Conservation (phyloP, 306 rosid genomes). For the Rosa chinensis region DNA sequence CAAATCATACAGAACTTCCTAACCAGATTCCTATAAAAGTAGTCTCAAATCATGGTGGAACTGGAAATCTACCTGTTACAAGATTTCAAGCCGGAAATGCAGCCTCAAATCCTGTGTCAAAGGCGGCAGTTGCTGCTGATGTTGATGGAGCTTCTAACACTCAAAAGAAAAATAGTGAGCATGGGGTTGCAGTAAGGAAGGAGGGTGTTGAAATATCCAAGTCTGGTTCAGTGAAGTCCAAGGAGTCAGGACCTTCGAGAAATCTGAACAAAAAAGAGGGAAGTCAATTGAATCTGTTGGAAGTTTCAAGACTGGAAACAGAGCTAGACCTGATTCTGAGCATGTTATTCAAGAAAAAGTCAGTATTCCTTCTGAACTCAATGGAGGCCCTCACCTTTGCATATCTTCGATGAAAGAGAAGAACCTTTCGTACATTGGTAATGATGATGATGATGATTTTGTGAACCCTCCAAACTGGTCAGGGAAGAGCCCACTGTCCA, state of each 20-base stretch:
- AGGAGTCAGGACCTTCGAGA: slow-evolving; percentile 32
- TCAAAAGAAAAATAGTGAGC: slow-evolving; percentile 35
- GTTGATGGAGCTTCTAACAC: slow-evolving; percentile 27
- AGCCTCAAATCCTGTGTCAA: slow-evolving; percentile 13
- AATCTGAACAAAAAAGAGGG: slow-evolving; percentile 47
- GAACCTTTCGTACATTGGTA: slow-evolving; percentile 12
- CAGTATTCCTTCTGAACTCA: not conserved
- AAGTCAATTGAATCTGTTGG: slow-evolving; percentile 35
- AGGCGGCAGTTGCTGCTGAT: slow-evolving; percentile 35
- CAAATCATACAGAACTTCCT: slow-evolving; percentile 30
- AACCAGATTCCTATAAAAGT: slow-evolving; percentile 35
- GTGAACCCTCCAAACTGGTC: slow-evolving; percentile 40
- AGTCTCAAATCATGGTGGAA: slow-evolving; percentile 31
- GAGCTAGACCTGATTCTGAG: slow-evolving; percentile 17
- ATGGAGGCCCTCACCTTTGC: not conserved
- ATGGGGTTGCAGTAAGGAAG: slow-evolving; percentile 32
- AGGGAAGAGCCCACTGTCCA: slow-evolving; percentile 25
- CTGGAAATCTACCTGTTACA: slow-evolving; percentile 19
- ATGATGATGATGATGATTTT: slow-evolving; percentile 33
- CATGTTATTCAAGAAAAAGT: slow-evolving; percentile 31
- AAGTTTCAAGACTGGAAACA: slow-evolving; percentile 28
- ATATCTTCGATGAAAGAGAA: not conserved
- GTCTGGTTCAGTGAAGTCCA: slow-evolving; percentile 38
- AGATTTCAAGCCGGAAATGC: slow-evolving; percentile 16
- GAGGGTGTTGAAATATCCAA: slow-evolving; percentile 35